Percentiles rank a stretch among this genome's conserved stretches.
Conservation (phyloP, 257 asterid species). For the Leonotis leonurus region DNA sequence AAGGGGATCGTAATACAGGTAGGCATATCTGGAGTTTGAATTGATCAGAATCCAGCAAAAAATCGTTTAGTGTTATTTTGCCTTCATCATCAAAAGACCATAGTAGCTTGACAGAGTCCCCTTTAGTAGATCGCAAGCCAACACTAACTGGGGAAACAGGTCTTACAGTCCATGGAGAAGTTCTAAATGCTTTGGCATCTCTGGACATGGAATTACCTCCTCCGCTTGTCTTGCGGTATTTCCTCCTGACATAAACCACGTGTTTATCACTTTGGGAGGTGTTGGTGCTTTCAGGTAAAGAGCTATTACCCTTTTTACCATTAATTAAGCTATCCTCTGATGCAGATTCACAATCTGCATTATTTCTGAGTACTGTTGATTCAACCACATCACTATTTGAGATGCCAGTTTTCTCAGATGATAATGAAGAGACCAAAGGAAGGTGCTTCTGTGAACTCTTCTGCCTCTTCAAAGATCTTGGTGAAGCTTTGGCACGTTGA, state of each 20-base stretch:
- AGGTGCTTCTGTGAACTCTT: slow-evolving; percentile 31
- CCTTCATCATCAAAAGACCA: slow-evolving; percentile 47
- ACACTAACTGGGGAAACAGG: slow-evolving; percentile 15
- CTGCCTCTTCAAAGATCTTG: slow-evolving; percentile 49
- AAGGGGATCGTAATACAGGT: slow-evolving; percentile 32
- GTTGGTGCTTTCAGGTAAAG: slow-evolving; percentile 30
- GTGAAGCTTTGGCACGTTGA: slow-evolving; percentile 58
- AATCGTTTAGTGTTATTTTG: slow-evolving; percentile 30
- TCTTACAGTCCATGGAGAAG: slow-evolving; percentile 14
- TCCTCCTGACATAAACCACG: slow-evolving; percentile 72
- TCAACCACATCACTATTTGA: slow-evolving; percentile 24
- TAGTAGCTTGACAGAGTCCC: slow-evolving; percentile 19
- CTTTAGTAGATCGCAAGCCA: slow-evolving; percentile 14
- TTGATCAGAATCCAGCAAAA: slow-evolving; percentile 29
- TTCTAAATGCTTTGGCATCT: slow-evolving; percentile 31
- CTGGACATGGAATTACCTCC: slow-evolving; percentile 23
- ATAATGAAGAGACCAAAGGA: slow-evolving; percentile 29
- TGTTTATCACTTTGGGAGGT: slow-evolving; percentile 26
- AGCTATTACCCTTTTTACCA: slow-evolving; percentile 24
- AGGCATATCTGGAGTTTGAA: slow-evolving; percentile 38
- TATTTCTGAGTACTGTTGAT: slow-evolving; percentile 23
- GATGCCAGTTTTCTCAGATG: slow-evolving; percentile 35
- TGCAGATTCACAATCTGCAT: slow-evolving; percentile 28
- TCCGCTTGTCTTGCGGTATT: slow-evolving; percentile 30
- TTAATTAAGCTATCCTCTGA: slow-evolving; percentile 27